Conservation (phyloP, 2,329 filamentous ascomycete species). For the Neonectria punicea region DNA sequence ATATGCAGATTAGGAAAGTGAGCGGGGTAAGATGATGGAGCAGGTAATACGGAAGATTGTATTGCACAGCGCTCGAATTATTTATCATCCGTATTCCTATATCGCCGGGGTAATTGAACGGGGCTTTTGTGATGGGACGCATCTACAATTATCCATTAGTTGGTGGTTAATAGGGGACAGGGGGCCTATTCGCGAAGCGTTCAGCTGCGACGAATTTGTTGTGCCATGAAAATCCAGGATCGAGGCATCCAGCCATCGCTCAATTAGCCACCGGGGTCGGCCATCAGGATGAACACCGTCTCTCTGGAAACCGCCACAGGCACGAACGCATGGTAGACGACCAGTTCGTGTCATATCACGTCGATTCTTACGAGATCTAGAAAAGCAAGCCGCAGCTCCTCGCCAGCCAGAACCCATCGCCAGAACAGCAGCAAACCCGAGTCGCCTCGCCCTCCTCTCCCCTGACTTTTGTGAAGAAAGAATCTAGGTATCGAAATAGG, state of each 20-base stretch:
- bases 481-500: constrained; percentile 30
- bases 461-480: constrained; percentile 20
- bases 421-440: constrained; percentile 39
- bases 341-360: constrained; percentile 7
- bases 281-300: too few species aligned
- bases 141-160: neutral
- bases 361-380: constrained; percentile 29
- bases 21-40: constrained; percentile 26
- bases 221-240: neutral
- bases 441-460: constrained; percentile 40
- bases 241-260: neutral
- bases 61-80: neutral
- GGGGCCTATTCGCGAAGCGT: neutral
- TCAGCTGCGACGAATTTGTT: neutral
- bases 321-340: neutral
- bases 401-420: constrained; percentile 27
- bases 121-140: neutral
- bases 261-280: too few species aligned
- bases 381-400: constrained; percentile 37
- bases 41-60: constrained; percentile 10
- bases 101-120: too few species aligned
- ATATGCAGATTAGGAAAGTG: constrained; percentile 25
- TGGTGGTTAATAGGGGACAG: neutral
- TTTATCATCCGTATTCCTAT: neutral
- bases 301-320: neutral